Evolutionary conservation across 768 basidiomycete species (phyloP), one percentile per base, ranked within the genome.

Genomic region (Trametes cubensis): DNA sequence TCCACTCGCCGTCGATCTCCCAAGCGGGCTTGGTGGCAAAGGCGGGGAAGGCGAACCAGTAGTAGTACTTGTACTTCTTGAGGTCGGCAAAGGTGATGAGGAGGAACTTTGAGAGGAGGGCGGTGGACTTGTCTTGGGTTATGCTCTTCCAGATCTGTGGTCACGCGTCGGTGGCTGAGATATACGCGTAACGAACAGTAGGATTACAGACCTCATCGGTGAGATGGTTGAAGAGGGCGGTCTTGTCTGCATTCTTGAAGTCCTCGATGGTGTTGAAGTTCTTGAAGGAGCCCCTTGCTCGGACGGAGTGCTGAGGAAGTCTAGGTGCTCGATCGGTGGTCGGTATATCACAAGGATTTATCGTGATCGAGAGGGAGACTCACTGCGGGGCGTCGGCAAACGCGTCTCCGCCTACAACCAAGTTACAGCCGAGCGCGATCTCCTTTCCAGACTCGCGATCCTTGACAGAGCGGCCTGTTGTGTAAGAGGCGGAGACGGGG

Each of bases 251-350:
- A 7, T 85, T 84, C 69, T 89, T 94, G 79, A 98, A 98, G 13
- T 97, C 94, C 67, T 98, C 95, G 67, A 98, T 90, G 10, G 96
- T 98, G 72, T 98, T 99, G 78, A 85, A 98, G 74, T 98, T 98
- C 81, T 92, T 95, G 69, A 97, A 80, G 11, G 80, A 78, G 41
- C 96, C 97, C 4, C 68, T 72, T 0, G 86, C 81, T 1, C 75
- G 57, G 46, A 86, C 78, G 14, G 86, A 78, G 62, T 85, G 78
- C 7, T 81, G 69, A 2, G 84, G 73, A 14, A 38, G 28, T 20
- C 58, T 59, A 20, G 18, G 74, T 60, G 53, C 86, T 87, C 60
- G 21, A 23, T 25, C 34, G 38, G 26, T 41, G 51, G 54, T 40
- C 54, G 58, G 26, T 14, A 23, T 23, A 14, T 23, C 13, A 46